Percentiles rank a stretch among this genome's conserved stretches.
These are phyloP conservation scores for Candolleomyces efflorescens DNA, from an alignment of 768 basidiomycete genomes.

Conservation along the genomic window DNA sequence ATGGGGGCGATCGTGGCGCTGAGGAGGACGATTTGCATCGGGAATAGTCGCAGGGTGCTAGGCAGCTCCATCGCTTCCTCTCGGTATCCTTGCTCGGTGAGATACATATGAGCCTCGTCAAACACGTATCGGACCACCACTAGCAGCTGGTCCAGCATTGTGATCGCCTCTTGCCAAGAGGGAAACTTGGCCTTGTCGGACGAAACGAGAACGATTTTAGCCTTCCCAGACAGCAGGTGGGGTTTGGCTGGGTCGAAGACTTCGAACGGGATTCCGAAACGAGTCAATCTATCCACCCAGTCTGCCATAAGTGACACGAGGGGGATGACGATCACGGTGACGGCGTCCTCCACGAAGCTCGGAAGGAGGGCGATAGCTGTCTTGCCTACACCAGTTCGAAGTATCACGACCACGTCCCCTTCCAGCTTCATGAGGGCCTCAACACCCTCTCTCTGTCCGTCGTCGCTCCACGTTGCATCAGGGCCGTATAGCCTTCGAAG, in stretches of 20 bases:
- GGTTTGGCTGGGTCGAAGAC: not conserved
- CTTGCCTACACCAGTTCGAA: not conserved
- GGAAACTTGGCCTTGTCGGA: not conserved
- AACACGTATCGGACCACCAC: not conserved
- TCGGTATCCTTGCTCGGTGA: too few species aligned
- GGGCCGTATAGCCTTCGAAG: too few species aligned
- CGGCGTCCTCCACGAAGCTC: not conserved
- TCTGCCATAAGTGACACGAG: not conserved
- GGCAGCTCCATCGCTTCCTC: not conserved
- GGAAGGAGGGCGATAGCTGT: not conserved
- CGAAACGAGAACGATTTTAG: not conserved
- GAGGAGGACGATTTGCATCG: not conserved
- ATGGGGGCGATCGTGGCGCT: not conserved
- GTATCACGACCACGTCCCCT: not conserved
- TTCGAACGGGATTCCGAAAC: not conserved
- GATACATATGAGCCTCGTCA: conserved; percentile 2
- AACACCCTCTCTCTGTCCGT: too few species aligned
- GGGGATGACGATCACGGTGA: not conserved
- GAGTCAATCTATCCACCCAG: not conserved
- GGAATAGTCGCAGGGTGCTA: not conserved
- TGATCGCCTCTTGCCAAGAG: not conserved
- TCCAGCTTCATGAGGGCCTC: not conserved
- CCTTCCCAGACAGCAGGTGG: not conserved
- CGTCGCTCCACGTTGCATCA: too few species aligned
- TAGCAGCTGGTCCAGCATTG: not conserved